Base-by-base conservation (phyloP, 805 yeast genomes). In the Hanseniaspora pseudoguilliermondii region DNA sequence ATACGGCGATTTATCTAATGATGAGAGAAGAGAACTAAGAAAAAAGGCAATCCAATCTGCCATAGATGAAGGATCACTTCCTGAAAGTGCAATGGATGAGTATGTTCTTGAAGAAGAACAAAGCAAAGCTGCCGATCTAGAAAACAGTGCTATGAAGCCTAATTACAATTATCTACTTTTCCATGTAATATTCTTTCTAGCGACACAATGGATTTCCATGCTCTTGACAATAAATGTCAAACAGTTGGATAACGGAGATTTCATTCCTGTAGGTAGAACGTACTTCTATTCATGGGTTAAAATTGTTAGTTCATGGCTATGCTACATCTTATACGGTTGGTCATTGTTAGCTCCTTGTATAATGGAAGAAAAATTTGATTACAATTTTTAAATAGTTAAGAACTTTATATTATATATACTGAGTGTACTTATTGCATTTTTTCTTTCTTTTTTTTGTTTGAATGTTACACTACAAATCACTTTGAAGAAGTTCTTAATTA, bases 191-290 rank as follows among this genome's bases (percentile, higher is more conserved):
- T 93, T 93, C 75, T 82, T 93, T 67, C 73, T 93, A 59, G 98
- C 98, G 0, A 91, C 98, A 1, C 97, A 91, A 68, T 95, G 95
- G 79, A 89, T 90, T 44, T 96, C 97, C 0, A 88, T 96, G 0
- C 74, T 93, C 58, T 75, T 93, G 56, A 93, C 98, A 0, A 86
- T 91, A 70, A 91, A 90, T 64, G 97, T 93, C 36, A 82, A 86
- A 51, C 82, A 80, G 58, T 93, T 84, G 63, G 84, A 83, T 59
- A 77, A 80, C 54, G 96, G 95, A 3, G 93, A 88, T 58, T 93
- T 93, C 64, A 82, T 88, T 11, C 98, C 98, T 0, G 97, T 93
- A 9, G 99, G 99, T 0, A 76, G 98, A 64, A 91, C 98, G 0
- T 90, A 91, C 69, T 93, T 91, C 67, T 84, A 91, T 61, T 81